phyloP scores from a whole-genome alignment of 2,329 filamentous ascomycete genomes.

The Aurifilum marmelostoma region DNA sequence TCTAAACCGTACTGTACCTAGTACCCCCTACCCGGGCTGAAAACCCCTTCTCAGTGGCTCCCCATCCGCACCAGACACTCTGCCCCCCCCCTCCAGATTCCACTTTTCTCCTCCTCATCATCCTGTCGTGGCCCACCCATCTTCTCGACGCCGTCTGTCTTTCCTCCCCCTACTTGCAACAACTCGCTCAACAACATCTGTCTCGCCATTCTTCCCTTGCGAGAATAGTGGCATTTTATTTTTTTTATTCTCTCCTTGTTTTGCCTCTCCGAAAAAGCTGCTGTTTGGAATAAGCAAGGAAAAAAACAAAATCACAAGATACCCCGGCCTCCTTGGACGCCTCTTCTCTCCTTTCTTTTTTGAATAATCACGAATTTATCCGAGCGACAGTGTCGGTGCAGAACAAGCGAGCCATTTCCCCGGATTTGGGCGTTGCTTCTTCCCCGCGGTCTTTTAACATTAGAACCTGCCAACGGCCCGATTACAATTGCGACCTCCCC shows the following conservation, averaged over 20 bases:
- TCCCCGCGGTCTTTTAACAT: slow-evolving; percentile 27
- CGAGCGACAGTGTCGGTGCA: slow-evolving; percentile 13
- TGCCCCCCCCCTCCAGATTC: slow-evolving; percentile 17
- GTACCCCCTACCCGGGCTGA: not conserved
- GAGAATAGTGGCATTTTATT: slow-evolving; percentile 6
- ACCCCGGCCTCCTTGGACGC: not conserved
- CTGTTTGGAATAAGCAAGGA: not conserved
- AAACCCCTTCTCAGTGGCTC: slow-evolving; percentile 1
- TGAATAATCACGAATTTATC: slow-evolving; percentile 14
- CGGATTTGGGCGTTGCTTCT: slow-evolving; percentile 24
- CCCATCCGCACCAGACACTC: slow-evolving; percentile 20
- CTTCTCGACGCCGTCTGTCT: slow-evolving; percentile 6
- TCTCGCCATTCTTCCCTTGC: slow-evolving; percentile 11
- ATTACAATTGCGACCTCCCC: slow-evolving; percentile 18
- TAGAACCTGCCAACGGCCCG: slow-evolving; percentile 28
- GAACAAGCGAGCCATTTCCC: slow-evolving; percentile 23
- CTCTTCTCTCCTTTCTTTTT: not conserved
- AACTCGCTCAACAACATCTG: slow-evolving; percentile 16
- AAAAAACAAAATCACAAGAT: not conserved
- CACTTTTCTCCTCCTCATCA: slow-evolving; percentile 28
- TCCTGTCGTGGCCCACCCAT: slow-evolving; percentile 23
- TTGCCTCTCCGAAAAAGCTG: not conserved
- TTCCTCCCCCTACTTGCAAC: slow-evolving; percentile 12
- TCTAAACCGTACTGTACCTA: not conserved
- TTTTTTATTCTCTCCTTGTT: not conserved